phyloP scores from a whole-genome alignment of 2,329 filamentous ascomycete genomes.

The Sclerotinia trifoliorum region DNA sequence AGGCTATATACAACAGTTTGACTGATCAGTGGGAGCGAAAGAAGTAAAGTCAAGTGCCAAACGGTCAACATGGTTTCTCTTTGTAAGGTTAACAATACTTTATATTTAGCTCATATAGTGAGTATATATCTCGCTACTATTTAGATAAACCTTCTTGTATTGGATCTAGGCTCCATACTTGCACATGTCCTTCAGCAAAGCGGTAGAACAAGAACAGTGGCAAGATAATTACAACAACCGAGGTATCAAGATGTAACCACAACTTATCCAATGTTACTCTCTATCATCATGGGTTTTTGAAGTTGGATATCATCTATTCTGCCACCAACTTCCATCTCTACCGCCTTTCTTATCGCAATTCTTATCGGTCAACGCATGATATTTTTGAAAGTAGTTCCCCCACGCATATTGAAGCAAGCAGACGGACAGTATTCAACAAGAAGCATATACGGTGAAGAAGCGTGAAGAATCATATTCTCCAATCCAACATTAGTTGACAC shows the following conservation, averaged over 20 bases:
- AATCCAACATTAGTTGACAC: neutral
- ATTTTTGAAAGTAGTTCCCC: constrained; percentile 5
- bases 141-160: neutral
- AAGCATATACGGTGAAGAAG: neutral
- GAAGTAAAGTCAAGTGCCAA: too few species aligned
- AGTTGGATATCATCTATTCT: neutral
- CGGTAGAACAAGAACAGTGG: neutral
- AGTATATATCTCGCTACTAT: neutral
- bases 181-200: too few species aligned
- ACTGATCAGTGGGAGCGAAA: too few species aligned
- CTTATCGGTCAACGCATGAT: constrained; percentile 22
- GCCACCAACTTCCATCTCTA: neutral
- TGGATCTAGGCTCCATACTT: neutral
- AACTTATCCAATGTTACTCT: neutral
- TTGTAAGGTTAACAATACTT: neutral
- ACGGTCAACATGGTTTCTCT: neutral
- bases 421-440: constrained; percentile 3
- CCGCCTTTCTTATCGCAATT: neutral
- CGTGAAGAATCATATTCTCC: neutral
- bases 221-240: neutral
- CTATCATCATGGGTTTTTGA: too few species aligned
- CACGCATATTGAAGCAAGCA: constrained; percentile 1
- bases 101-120: neutral
- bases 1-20: neutral
- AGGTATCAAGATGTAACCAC: neutral